Conservation (phyloP, 1,284 basidiomycete genomes). For the Microbotryum intermedium region DNA sequence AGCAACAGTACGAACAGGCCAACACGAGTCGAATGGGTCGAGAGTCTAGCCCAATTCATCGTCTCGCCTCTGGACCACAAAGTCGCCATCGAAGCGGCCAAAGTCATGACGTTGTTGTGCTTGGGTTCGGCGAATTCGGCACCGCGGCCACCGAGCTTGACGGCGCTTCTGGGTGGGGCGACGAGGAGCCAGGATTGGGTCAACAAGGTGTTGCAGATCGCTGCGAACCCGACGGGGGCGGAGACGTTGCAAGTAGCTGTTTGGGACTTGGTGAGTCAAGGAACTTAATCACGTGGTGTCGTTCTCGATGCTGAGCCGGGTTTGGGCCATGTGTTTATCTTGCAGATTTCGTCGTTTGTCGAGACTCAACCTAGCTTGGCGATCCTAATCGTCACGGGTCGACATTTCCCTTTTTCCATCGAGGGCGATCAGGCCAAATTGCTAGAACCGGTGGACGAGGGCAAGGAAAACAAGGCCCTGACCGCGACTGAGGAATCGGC, state of each 20-base stretch:
- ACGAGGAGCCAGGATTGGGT: constrained; percentile 34
- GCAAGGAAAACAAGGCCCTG: constrained; percentile 31
- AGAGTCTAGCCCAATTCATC: constrained; percentile 10
- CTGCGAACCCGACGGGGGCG: constrained; percentile 50
- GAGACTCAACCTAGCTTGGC: constrained; percentile 82
- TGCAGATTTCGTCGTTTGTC: constrained; percentile 63
- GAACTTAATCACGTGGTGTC: constrained; percentile 54
- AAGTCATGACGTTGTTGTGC: constrained; percentile 13
- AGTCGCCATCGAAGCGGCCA: constrained; percentile 12
- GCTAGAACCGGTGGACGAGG: constrained; percentile 23
- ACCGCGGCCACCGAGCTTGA: constrained; percentile 21
- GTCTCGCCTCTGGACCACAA: constrained; percentile 10
- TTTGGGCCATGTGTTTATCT: no score
- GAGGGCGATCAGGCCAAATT: no score
- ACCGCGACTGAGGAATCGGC: constrained; percentile 41
- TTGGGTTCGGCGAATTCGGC: not conserved
- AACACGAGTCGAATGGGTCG: constrained; percentile 12
- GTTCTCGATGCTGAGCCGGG: constrained; percentile 61
- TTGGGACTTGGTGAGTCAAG: constrained; percentile 50
- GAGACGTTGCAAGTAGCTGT: constrained; percentile 58
- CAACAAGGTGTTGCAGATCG: constrained; percentile 29
- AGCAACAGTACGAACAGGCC: not conserved
- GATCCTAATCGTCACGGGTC: constrained; percentile 66
- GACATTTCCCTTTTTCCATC: constrained; percentile 44
- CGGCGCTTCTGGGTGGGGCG: constrained; percentile 37